Conservation (phyloP, 495 filamentous ascomycete genomes). For the Podospora appendiculata region DNA sequence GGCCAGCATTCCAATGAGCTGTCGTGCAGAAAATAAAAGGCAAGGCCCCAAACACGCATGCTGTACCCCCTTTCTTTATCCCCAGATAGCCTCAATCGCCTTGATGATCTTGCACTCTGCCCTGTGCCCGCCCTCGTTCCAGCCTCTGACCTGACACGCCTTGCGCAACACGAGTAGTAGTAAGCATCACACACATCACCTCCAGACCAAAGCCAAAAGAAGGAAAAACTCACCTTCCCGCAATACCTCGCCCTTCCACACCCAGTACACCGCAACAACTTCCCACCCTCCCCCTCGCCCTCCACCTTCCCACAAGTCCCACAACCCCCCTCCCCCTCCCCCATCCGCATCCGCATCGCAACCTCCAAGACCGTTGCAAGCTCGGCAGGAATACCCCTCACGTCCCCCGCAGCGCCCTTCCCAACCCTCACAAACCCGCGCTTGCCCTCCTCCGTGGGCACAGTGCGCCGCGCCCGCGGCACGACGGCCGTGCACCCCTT, state of each 20-base stretch:
- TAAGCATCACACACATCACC: background rate
- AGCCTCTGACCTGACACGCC: slow-evolving; percentile 34
- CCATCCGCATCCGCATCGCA: slow-evolving; percentile 10
- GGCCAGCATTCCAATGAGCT: background rate
- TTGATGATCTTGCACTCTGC: slow-evolving; percentile 34
- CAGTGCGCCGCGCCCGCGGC: slow-evolving; percentile 19
- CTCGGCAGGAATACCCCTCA: slow-evolving; percentile 19
- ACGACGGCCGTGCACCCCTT: slow-evolving; percentile 28
- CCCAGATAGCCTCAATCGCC: slow-evolving; percentile 30
- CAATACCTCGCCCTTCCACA: slow-evolving; percentile 35
- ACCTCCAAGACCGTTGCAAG: slow-evolving; percentile 25
- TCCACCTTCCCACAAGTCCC: background rate
- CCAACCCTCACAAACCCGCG: slow-evolving; percentile 26
- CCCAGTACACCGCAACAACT: slow-evolving; percentile 31
- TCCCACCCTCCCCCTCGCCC: slow-evolving; percentile 9
- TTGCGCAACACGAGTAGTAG: slow-evolving; percentile 1
- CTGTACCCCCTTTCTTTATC: background rate
- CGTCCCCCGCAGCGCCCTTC: slow-evolving; percentile 8
- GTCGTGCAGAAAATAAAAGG: too few relatives aligned
- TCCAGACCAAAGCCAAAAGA: background rate
- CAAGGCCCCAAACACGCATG: too few relatives aligned
- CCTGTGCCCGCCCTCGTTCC: slow-evolving; percentile 35
- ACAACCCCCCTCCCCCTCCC: slow-evolving; percentile 1
- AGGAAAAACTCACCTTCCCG: slow-evolving; percentile 25
- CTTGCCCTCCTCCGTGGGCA: slow-evolving; percentile 23